A percentile compares a stretch with the other conserved stretches of the same genome.
Evolutionary conservation across 495 filamentous ascomycete genomes (phyloP).

Genomic region (Xylaria cubensis): DNA sequence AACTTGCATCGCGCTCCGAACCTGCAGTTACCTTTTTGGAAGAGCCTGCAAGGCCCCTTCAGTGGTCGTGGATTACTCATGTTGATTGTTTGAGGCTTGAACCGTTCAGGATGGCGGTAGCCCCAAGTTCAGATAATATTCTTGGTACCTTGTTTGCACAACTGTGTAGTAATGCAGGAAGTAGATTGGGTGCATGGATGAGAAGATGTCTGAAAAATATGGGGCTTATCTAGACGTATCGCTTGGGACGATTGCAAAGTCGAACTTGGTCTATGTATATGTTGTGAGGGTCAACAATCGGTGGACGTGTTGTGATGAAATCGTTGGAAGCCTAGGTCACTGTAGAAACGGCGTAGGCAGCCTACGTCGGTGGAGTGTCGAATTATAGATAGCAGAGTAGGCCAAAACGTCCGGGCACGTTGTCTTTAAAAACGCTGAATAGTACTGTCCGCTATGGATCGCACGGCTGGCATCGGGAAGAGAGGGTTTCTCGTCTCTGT

Average conservation of each 20-base stretch:
- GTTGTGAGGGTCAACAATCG: background rate
- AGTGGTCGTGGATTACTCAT: constrained; percentile 3
- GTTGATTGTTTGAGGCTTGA: background rate
- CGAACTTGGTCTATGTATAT: background rate
- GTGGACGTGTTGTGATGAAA: background rate
- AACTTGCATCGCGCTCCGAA: constrained; percentile 33
- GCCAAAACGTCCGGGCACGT: background rate
- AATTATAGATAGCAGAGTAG: background rate
- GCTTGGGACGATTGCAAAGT: background rate
- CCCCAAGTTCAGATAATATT: background rate
- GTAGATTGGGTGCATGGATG: background rate
- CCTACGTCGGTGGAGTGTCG: background rate
- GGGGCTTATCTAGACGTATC: background rate
- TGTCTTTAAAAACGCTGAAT: background rate
- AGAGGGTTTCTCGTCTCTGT: background rate
- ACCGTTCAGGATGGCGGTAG: background rate
- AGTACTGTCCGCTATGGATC: background rate
- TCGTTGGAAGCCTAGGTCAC: background rate
- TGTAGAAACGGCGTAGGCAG: background rate
- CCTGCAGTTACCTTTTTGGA: constrained; percentile 29
- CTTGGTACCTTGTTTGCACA: background rate
- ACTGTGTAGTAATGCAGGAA: background rate
- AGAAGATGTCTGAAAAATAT: background rate
- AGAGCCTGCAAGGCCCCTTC: background rate
- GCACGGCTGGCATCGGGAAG: background rate